Evolutionary conservation across 2,329 filamentous ascomycete species (phyloP), one percentile per base, ranked within the genome.

Genomic region (Didymella sp.): DNA sequence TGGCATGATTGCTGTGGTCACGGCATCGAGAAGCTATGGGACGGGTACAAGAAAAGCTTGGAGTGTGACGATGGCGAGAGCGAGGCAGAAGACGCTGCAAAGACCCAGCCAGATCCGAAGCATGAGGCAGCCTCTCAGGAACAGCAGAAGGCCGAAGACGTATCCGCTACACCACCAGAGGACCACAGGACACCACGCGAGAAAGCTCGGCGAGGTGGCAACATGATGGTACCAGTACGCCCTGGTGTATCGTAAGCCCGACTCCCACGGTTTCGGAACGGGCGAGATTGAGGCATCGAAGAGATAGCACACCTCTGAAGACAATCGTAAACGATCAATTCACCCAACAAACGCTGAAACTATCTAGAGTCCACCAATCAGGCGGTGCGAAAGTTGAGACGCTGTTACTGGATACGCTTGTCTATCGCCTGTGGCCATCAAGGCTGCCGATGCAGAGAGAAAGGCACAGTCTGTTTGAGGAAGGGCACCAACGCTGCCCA

Each of bases 1-100:
- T 89, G 90, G 92, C 78, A 83, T 5, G 80, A 83, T 62, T 78
- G 94, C 24, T 85, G 91, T 66, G 90, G 89, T 0, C 73, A 80
- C 38, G 80, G 83, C 0, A 86, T 96, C 0, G 79, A 84, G 41
- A 80, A 88, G 60, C 77, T 97, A 27, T 97, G 91, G 89, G 78
- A 81, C 19, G 87, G 91, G 58, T 97, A 97, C 77, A 81, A 78
- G 25, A 70, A 76, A 61, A 78, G 77, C 63, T 70, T 87, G 61
- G 78, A 80, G 5, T 51, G 64, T 22, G 56, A 56, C 6, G 40
- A 60, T 21, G 35, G 43, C 2, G 15, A 54, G 6, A 19, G 15
- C 51, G 6, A 19, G 21, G 4, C 11, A 50, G 15, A 28, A 43
- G 19, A 12, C 28, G 24, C 12, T 22, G 15, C 17, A 6, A 17